A percentile compares a stretch with the other conserved stretches of the same genome.
Evolutionary conservation across 1,284 basidiomycete genomes (phyloP).

Genomic region (Pseudozyma thailandica): DNA sequence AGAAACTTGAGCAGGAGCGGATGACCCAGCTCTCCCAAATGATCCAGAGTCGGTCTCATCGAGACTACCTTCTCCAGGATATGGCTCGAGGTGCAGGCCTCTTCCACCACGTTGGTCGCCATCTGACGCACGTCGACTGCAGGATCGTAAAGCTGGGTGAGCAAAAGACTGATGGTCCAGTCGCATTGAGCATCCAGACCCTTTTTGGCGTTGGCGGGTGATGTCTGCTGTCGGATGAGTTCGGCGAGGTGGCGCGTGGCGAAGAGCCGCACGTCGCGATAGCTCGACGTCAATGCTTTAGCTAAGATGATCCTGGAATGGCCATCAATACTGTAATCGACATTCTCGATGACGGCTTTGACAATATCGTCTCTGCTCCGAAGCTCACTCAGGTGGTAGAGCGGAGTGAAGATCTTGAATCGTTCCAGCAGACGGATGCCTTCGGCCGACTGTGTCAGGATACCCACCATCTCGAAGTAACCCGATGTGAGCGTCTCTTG

Average conservation of each 20-base stretch:
- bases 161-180: conserved; percentile 73
- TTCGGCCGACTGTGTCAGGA: conserved; percentile 84
- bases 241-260: conserved; percentile 86
- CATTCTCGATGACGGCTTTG: conserved; percentile 86
- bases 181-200: conserved; percentile 34
- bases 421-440: conserved; percentile 90
- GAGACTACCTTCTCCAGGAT: conserved; percentile 89
- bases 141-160: conserved; percentile 96
- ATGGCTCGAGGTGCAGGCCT: conserved; percentile 84
- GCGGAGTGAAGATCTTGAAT: conserved; percentile 90
- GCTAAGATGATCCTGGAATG: conserved; percentile 75
- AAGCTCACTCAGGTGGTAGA: conserved; percentile 92
- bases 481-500: conserved; percentile 86
- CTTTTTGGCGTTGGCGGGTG: conserved; percentile 24
- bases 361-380: conserved; percentile 90
- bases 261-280: conserved; percentile 74
- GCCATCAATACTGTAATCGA: conserved; percentile 73
- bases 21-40: conserved; percentile 91
- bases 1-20: conserved; percentile 87
- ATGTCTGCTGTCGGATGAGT: conserved; percentile 50
- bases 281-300: conserved; percentile 80
- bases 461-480: conserved; percentile 95
- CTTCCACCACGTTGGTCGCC: conserved; percentile 87
- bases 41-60: conserved; percentile 92
- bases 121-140: conserved; percentile 86